Evolutionary conservation across 1,284 basidiomycete species (phyloP), one percentile per base, ranked within the genome.

Genomic region (Athelia sp.): DNA sequence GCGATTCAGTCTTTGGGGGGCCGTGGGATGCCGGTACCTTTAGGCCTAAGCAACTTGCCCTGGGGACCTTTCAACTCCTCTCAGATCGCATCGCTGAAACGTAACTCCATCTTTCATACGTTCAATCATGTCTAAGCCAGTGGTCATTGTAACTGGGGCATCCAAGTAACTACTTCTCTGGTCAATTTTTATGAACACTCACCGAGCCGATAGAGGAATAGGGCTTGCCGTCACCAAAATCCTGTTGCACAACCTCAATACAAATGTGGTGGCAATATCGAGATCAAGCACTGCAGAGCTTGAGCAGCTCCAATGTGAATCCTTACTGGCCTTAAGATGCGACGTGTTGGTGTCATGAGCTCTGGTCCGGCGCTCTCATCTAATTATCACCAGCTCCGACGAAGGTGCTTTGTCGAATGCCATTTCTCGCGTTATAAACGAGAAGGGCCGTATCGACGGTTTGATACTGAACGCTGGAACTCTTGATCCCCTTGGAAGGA

Each of bases 391-490:
- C 63, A 83, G 82, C 46, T 70, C 84, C 24, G 76, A 90, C 50
- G 74, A 83, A 55, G 55, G 68, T 9, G 82, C 79, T 1, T 68
- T 90, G 50, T 67, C 68, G 17, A 56, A 65, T 14, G 81, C 81
- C 22, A 74, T 90, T 50, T 52, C 60, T 18, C 64, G 62, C 3
- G 80, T 73, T 13, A 58, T 70, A 44, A 68, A 74, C 45, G 76
- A 63, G 19, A 89, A 80, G 60, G 72, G 79, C 13, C 68, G 74
- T 45, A 71, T 95, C 52, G 89, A 94, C 62, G 82, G 74, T 17
- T 68, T 95, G 47, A 69, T 95, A 45, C 75, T 95, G 52, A 93
- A 92, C 56, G 92, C 92, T 8, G 93, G 79, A 10, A 76, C 79
- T 0, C 65, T 93, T 32, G 76, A 73, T 38, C 81, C 82, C 19